Conservation (phyloP, 2,329 filamentous ascomycete genomes). For the Ilyonectria destructans region DNA sequence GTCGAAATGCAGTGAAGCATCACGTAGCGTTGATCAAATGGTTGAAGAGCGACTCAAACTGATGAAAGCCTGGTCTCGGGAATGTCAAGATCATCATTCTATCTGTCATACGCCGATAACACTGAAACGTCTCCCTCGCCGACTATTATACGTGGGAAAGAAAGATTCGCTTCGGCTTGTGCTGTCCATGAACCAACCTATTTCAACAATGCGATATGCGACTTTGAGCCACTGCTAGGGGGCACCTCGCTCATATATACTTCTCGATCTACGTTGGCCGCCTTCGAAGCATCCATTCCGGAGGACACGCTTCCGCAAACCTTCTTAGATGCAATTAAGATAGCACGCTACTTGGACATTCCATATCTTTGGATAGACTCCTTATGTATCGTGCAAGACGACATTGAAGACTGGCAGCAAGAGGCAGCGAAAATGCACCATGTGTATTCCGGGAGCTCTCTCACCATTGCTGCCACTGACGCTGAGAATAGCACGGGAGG, state of each 20-base stretch:
- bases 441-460: constrained; percentile 18
- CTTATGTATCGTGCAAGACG: constrained; percentile 22
- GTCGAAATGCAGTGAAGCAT: not conserved
- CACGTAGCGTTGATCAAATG: not conserved
- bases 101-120: not conserved
- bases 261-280: not conserved
- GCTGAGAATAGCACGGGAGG: constrained; percentile 17
- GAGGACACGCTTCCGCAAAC: constrained; percentile 1
- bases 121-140: not conserved
- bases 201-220: not conserved
- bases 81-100: constrained; percentile 2
- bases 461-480: constrained; percentile 31
- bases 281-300: constrained; percentile 1
- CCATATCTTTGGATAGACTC: constrained; percentile 26
- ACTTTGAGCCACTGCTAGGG: constrained; percentile 12
- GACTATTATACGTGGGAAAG: not conserved
- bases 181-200: not conserved
- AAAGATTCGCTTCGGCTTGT: not conserved
- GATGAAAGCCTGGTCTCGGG: not conserved
- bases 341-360: constrained; percentile 1
- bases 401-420: constrained; percentile 6
- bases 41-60: not conserved
- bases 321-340: not conserved
- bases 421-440: constrained; percentile 23
- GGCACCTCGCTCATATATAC: not conserved